Evolutionary conservation across 495 filamentous ascomycete species (phyloP).

Genomic region (Penicillium ochrochloron): DNA sequence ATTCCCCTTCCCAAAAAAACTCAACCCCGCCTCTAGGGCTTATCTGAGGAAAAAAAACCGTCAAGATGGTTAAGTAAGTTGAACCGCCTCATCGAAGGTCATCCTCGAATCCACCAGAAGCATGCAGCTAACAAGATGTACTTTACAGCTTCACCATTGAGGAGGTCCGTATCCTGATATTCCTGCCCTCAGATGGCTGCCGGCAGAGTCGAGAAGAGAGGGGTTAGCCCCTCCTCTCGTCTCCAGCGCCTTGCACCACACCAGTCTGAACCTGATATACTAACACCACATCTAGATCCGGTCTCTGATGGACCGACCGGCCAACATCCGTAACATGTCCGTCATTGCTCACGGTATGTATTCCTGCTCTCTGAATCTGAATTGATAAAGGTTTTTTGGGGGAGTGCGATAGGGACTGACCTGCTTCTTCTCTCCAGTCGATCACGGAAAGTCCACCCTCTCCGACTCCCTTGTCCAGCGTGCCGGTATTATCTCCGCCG

Average conservation of each 20-base stretch:
- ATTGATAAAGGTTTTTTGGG: background rate
- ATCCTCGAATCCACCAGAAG: background rate
- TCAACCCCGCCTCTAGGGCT: slow-evolving; percentile 46
- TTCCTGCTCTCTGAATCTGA: background rate
- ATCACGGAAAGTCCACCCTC: slow-evolving; percentile 99
- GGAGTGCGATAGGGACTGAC: slow-evolving; percentile 1
- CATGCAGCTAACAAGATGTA: slow-evolving; percentile 32
- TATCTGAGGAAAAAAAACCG: slow-evolving; percentile 69
- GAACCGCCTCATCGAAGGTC: slow-evolving; percentile 14
- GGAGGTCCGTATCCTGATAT: slow-evolving; percentile 61
- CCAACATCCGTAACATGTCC: slow-evolving; percentile 99
- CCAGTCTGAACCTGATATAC: background rate
- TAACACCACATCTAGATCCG: slow-evolving; percentile 66
- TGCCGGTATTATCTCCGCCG: slow-evolving; percentile 98
- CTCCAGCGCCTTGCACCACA: slow-evolving; percentile 2
- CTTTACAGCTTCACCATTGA: slow-evolving; percentile 93
- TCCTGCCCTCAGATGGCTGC: background rate
- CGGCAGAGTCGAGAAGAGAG: background rate
- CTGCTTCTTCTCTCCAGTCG: slow-evolving; percentile 59
- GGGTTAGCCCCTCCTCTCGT: background rate
- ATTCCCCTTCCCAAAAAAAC: slow-evolving; percentile 24
- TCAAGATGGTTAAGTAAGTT: slow-evolving; percentile 99
- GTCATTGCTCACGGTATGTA: slow-evolving; percentile 95
- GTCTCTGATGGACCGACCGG: slow-evolving; percentile 93
- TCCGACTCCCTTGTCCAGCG: slow-evolving; percentile 99